phyloP scores from a whole-genome alignment of 2,329 filamentous ascomycete species.

The Aspergillus jensenii region DNA sequence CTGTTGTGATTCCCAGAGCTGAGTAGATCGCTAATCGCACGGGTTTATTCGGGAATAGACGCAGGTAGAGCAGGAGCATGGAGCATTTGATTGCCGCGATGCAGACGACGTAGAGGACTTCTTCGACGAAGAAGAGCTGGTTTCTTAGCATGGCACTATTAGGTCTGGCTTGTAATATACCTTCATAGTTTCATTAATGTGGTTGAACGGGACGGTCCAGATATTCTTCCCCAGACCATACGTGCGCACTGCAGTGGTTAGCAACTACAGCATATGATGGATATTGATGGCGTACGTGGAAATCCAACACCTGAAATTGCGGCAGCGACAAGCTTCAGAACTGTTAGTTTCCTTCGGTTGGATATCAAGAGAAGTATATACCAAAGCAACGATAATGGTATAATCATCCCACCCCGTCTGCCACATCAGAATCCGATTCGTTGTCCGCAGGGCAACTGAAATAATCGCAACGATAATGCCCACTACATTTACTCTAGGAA shows the following conservation, averaged over 20 bases:
- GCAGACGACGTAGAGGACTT: neutral
- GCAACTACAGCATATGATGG: no score
- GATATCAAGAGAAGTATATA: neutral
- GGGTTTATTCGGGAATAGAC: neutral
- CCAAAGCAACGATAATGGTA: neutral
- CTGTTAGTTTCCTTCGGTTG: neutral
- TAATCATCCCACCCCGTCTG: conserved; percentile 1
- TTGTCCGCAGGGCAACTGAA: neutral
- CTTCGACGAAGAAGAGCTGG: conserved; percentile 3
- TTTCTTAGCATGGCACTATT: neutral
- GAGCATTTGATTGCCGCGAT: neutral
- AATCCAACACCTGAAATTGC: neutral
- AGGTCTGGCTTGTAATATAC: neutral
- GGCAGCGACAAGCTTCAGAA: neutral
- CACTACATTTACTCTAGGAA: neutral
- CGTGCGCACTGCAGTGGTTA: neutral
- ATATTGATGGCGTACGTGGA: neutral
- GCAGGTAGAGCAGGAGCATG: conserved; percentile 5
- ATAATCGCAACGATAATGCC: neutral
- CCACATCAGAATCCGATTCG: neutral
- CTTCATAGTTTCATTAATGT: neutral
- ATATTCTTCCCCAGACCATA: conserved; percentile 3
- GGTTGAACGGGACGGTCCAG: conserved; percentile 1
- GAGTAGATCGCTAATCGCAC: neutral
- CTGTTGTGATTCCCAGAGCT: neutral